A percentile compares a stretch with the other conserved stretches of the same genome.
Evolutionary conservation across 2,329 filamentous ascomycete genomes (phyloP).

Genomic region (Neonectria hederae): DNA sequence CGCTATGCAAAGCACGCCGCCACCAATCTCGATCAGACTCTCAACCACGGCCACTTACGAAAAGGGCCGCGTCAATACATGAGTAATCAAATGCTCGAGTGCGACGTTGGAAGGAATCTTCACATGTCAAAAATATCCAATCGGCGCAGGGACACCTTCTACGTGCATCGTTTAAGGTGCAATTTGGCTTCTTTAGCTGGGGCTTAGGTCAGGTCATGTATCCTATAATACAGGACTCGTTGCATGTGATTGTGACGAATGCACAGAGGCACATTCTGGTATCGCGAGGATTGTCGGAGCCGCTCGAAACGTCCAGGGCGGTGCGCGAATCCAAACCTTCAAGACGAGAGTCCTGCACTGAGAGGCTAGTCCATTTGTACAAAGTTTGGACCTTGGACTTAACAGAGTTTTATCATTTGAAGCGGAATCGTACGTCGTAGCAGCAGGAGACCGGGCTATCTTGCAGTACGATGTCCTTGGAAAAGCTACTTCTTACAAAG

Average conservation of each 20-base stretch:
- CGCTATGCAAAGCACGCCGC: neutral
- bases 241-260: slow-evolving; percentile 12
- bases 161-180: slow-evolving; percentile 10
- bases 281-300: neutral
- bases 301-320: neutral
- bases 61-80: neutral
- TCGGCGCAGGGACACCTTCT: neutral
- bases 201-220: slow-evolving; percentile 6
- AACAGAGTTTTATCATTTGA: neutral
- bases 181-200: slow-evolving; percentile 14
- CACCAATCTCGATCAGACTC: neutral
- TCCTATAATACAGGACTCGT: neutral
- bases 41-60: neutral
- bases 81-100: neutral
- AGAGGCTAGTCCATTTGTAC: neutral
- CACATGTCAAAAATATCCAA: slow-evolving; percentile 27
- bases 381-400: neutral
- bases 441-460: neutral
- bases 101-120: slow-evolving; percentile 7
- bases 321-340: neutral
- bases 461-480: slow-evolving; percentile 1
- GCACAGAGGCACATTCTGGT: neutral
- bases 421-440: neutral
- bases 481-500: neutral
- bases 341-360: neutral